Percentiles rank a stretch among this genome's conserved stretches.
These are phyloP conservation scores for Naganishia sp. DNA, from an alignment of 1,284 basidiomycete species.

Conservation along the genomic window DNA sequence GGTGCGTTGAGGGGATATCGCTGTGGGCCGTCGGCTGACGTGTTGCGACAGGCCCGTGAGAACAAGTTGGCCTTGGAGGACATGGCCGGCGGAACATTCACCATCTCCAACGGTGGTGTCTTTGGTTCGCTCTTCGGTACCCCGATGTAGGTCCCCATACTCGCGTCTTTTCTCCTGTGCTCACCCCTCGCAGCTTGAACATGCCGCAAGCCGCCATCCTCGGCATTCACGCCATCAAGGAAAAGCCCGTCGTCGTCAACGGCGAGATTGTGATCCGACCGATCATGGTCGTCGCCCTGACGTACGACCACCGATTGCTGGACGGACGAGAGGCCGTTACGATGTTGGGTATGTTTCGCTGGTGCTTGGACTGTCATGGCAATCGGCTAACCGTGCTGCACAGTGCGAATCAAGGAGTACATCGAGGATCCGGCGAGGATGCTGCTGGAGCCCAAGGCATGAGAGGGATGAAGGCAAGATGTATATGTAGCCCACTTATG, in stretches of 20 bases:
- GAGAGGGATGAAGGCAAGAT: background rate
- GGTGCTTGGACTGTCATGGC: background rate
- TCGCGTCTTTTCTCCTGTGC: background rate
- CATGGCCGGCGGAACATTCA: slow-evolving; percentile 96
- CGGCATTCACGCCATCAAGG: slow-evolving; percentile 97
- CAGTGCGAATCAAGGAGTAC: slow-evolving; percentile 71
- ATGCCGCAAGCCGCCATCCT: slow-evolving; percentile 92
- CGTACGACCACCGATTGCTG: slow-evolving; percentile 93
- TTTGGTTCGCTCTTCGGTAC: slow-evolving; percentile 97
- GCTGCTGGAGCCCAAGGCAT: slow-evolving; percentile 48
- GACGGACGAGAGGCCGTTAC: slow-evolving; percentile 96
- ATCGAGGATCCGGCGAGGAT: slow-evolving; percentile 69
- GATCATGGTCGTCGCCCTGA: slow-evolving; percentile 93
- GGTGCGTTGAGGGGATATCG: slow-evolving; percentile 55
- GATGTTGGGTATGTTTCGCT: slow-evolving; percentile 77
- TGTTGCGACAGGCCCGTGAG: slow-evolving; percentile 70
- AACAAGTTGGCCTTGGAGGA: slow-evolving; percentile 93
- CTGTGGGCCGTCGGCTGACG: background rate
- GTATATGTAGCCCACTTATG: too few relatives aligned
- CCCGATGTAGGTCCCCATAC: slow-evolving; percentile 63
- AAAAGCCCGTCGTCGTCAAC: slow-evolving; percentile 87
- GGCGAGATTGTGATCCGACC: slow-evolving; percentile 94
- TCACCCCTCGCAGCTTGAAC: slow-evolving; percentile 66
- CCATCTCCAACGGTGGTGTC: slow-evolving; percentile 98
- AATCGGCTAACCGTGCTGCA: slow-evolving; percentile 15